These are phyloP conservation scores for Penicillium sp. DNA, from an alignment of 2,329 filamentous ascomycete species.

Conservation along the genomic window DNA sequence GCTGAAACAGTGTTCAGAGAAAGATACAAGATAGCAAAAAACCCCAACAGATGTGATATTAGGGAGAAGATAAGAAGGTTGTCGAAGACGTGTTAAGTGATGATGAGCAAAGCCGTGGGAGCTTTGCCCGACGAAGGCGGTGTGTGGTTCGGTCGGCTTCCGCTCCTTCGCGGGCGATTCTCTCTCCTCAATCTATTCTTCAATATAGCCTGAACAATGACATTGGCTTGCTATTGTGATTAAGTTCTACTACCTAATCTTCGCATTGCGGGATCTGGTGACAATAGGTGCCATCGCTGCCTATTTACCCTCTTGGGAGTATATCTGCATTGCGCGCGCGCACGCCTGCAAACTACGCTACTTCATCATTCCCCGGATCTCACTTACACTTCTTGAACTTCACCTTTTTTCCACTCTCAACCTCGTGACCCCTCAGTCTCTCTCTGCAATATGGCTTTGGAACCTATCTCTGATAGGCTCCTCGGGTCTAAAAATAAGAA, in stretches of 20 bases:
- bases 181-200: slow-evolving; percentile 25
- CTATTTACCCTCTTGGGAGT: slow-evolving; percentile 3
- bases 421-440: not conserved
- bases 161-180: slow-evolving; percentile 26
- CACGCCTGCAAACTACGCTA: not conserved
- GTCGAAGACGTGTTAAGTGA: slow-evolving; percentile 7
- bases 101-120: slow-evolving; percentile 8
- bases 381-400: slow-evolving; percentile 1
- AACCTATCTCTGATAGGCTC: slow-evolving; percentile 51
- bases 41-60: slow-evolving; percentile 5
- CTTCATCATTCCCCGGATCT: slow-evolving; percentile 17
- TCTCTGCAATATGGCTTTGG: slow-evolving; percentile 47
- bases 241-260: slow-evolving; percentile 8
- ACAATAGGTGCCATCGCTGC: slow-evolving; percentile 4
- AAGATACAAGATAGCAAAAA: not conserved
- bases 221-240: slow-evolving; percentile 12
- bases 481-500: slow-evolving; percentile 64
- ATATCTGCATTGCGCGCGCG: slow-evolving; percentile 6
- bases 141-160: slow-evolving; percentile 23
- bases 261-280: slow-evolving; percentile 10
- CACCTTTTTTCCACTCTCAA: slow-evolving; percentile 1
- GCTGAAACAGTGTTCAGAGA: not conserved
- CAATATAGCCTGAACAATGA: slow-evolving; percentile 18
- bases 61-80: slow-evolving; percentile 6
- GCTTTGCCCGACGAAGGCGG: slow-evolving; percentile 35